Evolutionary conservation across 257 asterid genomes (phyloP).

Genomic region (Solanum habrochaites): DNA sequence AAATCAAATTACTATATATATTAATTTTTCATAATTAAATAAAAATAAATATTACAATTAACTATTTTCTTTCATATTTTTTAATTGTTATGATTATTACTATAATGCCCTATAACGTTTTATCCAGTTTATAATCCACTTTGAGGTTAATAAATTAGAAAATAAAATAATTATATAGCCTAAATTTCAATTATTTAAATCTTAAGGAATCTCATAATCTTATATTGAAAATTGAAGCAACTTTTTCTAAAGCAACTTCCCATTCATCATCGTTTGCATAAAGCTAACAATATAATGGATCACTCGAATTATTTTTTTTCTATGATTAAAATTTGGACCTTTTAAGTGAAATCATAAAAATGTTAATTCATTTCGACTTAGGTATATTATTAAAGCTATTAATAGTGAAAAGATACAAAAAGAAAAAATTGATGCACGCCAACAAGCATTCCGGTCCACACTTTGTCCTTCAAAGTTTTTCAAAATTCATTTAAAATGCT

Average conservation of each 20-base stretch:
- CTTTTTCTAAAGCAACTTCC: not conserved
- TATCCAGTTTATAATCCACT: too few relatives aligned
- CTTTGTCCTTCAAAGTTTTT: not conserved
- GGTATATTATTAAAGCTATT: not conserved
- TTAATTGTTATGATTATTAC: not conserved
- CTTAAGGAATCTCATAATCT: not conserved
- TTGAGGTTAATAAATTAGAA: too few relatives aligned
- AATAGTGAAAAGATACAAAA: not conserved
- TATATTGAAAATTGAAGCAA: not conserved
- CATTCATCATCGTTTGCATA: not conserved
- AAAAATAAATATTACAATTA: not conserved
- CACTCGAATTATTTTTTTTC: not conserved
- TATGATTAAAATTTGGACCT: not conserved
- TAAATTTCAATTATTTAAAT: not conserved
- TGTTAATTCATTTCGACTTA: not conserved
- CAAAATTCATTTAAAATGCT: not conserved
- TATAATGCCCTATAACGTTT: not conserved
- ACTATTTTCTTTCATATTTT: not conserved
- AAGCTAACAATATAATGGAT: not conserved
- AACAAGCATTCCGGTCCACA: not conserved
- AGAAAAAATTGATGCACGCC: not conserved
- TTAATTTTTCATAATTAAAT: not conserved
- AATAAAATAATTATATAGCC: not conserved
- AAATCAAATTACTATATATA: not conserved
- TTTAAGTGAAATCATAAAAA: not conserved